phyloP scores from a whole-genome alignment of 176 grass and related monocot species.

The Cenchrus fungigraminus region DNA sequence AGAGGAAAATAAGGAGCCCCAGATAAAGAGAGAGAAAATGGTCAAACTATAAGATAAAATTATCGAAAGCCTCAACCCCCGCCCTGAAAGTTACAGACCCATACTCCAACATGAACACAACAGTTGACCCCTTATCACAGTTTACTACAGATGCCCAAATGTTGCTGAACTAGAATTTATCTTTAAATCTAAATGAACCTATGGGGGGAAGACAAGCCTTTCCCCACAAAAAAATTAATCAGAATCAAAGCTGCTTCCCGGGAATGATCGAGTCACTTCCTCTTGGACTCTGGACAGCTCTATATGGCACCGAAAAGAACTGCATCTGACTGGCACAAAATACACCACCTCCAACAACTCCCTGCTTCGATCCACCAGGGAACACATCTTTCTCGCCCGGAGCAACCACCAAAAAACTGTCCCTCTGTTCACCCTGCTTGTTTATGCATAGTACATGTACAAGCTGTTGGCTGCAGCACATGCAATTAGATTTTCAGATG shows the following conservation, averaged over 20 bases:
- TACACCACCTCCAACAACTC: conserved; percentile 45
- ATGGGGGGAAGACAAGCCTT: conserved; percentile 63
- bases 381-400: conserved; percentile 39
- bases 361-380: conserved; percentile 49
- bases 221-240: conserved; percentile 57
- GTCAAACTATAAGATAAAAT: conserved; percentile 32
- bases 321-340: conserved; percentile 57
- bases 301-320: conserved; percentile 58
- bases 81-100: conserved; percentile 47
- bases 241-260: conserved; percentile 91
- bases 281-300: conserved; percentile 89
- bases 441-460: conserved; percentile 96
- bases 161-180: conserved; percentile 52
- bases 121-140: conserved; percentile 30
- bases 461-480: conserved; percentile 95
- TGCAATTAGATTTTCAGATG: conserved; percentile 80
- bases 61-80: conserved; percentile 44
- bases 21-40: not conserved
- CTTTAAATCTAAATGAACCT: conserved; percentile 76
- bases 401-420: conserved; percentile 58
- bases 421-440: conserved; percentile 28
- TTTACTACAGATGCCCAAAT: conserved; percentile 48
- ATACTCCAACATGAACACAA: conserved; percentile 45
- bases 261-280: conserved; percentile 90
- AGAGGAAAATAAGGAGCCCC: not conserved